A percentile compares a stretch with the other conserved stretches of the same genome.
Evolutionary conservation across 345 rosid species (phyloP).

Genomic region (Stellera chamaejasme): DNA sequence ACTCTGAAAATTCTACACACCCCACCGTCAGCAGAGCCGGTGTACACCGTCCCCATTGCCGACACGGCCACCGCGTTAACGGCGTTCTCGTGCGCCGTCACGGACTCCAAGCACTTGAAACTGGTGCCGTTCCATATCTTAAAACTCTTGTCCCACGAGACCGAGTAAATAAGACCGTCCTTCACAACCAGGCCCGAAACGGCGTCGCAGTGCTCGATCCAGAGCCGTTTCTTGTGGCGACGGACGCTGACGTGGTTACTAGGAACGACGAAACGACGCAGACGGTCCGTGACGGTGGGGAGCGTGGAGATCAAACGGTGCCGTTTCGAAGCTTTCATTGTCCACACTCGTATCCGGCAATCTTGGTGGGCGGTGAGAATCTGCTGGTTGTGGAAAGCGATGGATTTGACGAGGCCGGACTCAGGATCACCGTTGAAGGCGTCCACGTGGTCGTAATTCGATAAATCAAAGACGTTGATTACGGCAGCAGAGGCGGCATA

Average conservation of each 20-base stretch:
- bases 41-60: constrained; percentile 27
- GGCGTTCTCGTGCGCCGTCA: constrained; percentile 40
- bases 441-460: constrained; percentile 15
- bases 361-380: constrained; percentile 54
- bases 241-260: constrained; percentile 32
- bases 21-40: constrained; percentile 32
- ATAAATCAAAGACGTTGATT: constrained; percentile 32
- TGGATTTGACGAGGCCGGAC: constrained; percentile 38
- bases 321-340: constrained; percentile 10
- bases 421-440: constrained; percentile 17
- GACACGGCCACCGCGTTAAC: constrained; percentile 33
- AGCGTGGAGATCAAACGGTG: constrained; percentile 33
- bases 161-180: constrained; percentile 30
- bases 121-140: constrained; percentile 30
- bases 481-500: constrained; percentile 30
- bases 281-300: constrained; percentile 32
- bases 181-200: constrained; percentile 29
- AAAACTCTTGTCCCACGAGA: constrained; percentile 45
- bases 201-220: constrained; percentile 43
- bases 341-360: constrained; percentile 38
- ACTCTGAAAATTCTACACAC: too few relatives aligned
- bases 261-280: constrained; percentile 22
- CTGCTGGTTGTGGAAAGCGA: constrained; percentile 19
- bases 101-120: constrained; percentile 34
- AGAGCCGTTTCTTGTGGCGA: constrained; percentile 38